These are phyloP conservation scores for Xylariaceae sp. DNA, from an alignment of 2,329 filamentous ascomycete genomes.

Conservation along the genomic window DNA sequence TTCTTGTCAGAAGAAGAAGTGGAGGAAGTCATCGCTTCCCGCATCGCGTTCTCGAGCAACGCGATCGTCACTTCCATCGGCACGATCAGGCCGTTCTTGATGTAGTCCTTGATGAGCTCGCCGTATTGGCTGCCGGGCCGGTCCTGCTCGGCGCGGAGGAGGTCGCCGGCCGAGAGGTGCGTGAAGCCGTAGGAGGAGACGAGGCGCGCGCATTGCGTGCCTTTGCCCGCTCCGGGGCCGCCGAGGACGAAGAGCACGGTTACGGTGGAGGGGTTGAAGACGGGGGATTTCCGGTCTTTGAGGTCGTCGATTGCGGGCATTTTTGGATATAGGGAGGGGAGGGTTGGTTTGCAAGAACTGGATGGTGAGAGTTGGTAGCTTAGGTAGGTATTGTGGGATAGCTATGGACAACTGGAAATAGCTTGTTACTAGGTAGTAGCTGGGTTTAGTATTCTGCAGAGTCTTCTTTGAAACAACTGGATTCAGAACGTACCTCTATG, in stretches of 20 bases:
- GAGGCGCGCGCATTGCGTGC: constrained; percentile 88
- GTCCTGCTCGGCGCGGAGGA: constrained; percentile 89
- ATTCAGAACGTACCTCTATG: no score
- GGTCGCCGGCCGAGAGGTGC: constrained; percentile 88
- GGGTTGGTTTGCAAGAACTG: no score
- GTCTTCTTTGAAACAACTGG: no score
- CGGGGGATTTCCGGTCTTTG: constrained; percentile 49
- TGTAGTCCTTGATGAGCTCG: constrained; percentile 86
- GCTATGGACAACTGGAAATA: no score
- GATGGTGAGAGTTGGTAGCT: no score
- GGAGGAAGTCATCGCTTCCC: constrained; percentile 49
- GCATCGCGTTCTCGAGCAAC: constrained; percentile 91
- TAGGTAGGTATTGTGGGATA: no score
- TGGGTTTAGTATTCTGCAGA: no score
- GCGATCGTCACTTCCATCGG: constrained; percentile 98
- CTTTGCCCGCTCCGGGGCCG: constrained; percentile 92
- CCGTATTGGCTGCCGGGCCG: constrained; percentile 84
- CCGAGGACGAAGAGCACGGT: constrained; percentile 97
- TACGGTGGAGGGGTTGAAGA: constrained; percentile 71
- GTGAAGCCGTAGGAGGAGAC: constrained; percentile 86
- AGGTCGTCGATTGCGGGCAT: constrained; percentile 38
- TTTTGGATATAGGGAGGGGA: no score
- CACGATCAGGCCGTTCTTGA: constrained; percentile 91
- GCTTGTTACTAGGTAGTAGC: no score
- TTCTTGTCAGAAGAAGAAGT: constrained; percentile 13